phyloP scores from a whole-genome alignment of 2,329 filamentous ascomycete species.

The Fusarium sp. region DNA sequence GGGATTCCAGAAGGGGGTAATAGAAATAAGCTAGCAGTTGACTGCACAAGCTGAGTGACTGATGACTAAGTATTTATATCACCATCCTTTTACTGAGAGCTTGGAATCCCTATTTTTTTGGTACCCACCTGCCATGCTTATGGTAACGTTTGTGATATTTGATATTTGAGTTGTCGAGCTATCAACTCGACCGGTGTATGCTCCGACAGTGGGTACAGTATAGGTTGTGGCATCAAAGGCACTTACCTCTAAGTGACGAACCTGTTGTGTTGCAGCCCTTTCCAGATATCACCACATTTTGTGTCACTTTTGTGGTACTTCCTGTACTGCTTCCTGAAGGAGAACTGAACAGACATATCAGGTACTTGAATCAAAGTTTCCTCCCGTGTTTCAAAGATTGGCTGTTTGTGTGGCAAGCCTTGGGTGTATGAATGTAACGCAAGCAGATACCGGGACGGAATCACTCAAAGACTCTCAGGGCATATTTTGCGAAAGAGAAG shows the following conservation, averaged over 20 bases:
- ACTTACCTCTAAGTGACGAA: not conserved
- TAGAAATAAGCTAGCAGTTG: no score
- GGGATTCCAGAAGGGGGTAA: no score
- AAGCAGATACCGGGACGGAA: constrained; percentile 21
- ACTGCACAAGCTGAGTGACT: no score
- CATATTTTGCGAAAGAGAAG: constrained; percentile 14
- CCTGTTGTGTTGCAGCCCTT: not conserved
- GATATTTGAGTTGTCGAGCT: constrained; percentile 5
- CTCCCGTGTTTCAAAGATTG: constrained; percentile 5
- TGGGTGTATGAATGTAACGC: constrained; percentile 12
- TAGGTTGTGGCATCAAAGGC: constrained; percentile 8
- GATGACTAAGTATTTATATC: no score
- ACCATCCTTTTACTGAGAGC: no score
- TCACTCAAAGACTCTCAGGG: not conserved
- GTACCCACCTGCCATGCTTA: not conserved
- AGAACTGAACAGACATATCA: not conserved
- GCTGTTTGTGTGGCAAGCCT: constrained; percentile 1
- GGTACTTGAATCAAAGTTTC: constrained; percentile 7
- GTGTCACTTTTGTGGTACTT: constrained; percentile 11
- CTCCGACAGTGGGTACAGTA: not conserved
- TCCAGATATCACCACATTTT: not conserved
- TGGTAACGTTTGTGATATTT: constrained; percentile 6
- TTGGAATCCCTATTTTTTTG: no score
- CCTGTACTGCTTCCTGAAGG: not conserved
- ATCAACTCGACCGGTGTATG: not conserved